A percentile compares a stretch with the other conserved stretches of the same genome.
Conservation (phyloP, 2,329 filamentous ascomycete species). For the Pseudogymnoascus destructans region DNA sequence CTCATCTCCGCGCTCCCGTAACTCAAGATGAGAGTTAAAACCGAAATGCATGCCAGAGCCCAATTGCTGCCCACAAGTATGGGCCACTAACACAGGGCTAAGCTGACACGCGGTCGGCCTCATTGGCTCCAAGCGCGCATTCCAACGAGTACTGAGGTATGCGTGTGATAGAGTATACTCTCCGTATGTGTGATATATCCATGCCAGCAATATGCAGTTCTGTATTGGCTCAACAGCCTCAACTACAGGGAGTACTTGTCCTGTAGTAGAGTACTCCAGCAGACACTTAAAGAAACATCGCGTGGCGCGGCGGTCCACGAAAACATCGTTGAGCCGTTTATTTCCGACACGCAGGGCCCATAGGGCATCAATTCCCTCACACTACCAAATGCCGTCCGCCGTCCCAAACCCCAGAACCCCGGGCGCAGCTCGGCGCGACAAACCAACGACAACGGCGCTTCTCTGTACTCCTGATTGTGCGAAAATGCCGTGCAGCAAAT, state of each 20-base stretch:
- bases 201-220: constrained; percentile 1
- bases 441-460: background rate
- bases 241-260: background rate
- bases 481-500: background rate
- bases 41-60: background rate
- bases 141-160: background rate
- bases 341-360: constrained; percentile 1
- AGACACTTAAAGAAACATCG: background rate
- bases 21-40: background rate
- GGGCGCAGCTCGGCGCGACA: constrained; percentile 3
- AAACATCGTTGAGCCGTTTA: constrained; percentile 4
- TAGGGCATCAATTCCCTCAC: constrained; percentile 9
- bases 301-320: constrained; percentile 3
- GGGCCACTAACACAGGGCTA: background rate
- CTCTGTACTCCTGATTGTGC: constrained; percentile 1
- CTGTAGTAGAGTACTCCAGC: background rate
- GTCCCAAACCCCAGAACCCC: background rate
- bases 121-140: constrained; percentile 4
- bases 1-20: constrained; percentile 3
- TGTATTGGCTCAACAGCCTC: background rate
- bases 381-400: constrained; percentile 5
- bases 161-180: background rate
- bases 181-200: background rate
- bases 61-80: constrained; percentile 3
- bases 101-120: constrained; percentile 2